Evolutionary conservation across 371 early-diverging fungal genomes (phyloP).

Genomic region (Scutellospora calospora): DNA sequence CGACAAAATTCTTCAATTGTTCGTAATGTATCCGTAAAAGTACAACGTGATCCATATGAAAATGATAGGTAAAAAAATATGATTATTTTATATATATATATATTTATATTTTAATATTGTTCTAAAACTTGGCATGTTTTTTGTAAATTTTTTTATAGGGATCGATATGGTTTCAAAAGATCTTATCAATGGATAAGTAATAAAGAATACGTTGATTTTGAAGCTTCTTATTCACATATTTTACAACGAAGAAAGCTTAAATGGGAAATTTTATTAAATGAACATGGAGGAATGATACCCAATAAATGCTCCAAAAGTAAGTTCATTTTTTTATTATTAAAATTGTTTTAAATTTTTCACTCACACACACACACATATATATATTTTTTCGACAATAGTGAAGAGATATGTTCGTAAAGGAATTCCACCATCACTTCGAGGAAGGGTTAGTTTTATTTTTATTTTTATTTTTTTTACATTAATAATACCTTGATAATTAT

Average conservation of each 20-base stretch:
- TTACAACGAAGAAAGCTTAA: slow-evolving; percentile 64
- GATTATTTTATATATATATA: background rate
- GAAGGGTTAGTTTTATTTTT: slow-evolving; percentile 56
- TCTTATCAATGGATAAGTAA: slow-evolving; percentile 67
- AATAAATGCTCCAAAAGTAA: slow-evolving; percentile 67
- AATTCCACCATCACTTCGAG: slow-evolving; percentile 79
- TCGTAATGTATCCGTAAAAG: background rate
- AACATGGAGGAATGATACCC: slow-evolving; percentile 66
- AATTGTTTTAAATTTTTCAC: background rate
- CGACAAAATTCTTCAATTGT: background rate
- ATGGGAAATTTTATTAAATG: slow-evolving; percentile 67
- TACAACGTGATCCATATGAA: background rate
- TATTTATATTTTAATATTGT: background rate
- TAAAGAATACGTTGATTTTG: slow-evolving; percentile 66
- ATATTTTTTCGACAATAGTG: slow-evolving; percentile 54
- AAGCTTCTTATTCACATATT: slow-evolving; percentile 66
- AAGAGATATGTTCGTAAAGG: slow-evolving; percentile 88
- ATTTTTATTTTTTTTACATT: background rate
- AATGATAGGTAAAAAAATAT: slow-evolving; percentile 31
- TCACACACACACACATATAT: background rate
- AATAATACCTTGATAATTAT: background rate
- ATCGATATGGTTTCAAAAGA: slow-evolving; percentile 74
- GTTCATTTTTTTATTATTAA: background rate
- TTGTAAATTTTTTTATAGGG: slow-evolving; percentile 52
- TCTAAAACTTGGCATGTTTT: background rate